A percentile compares a stretch with the other conserved stretches of the same genome.
Evolutionary conservation across 2,329 filamentous ascomycete species (phyloP).

Genomic region (Fusarium sp.): DNA sequence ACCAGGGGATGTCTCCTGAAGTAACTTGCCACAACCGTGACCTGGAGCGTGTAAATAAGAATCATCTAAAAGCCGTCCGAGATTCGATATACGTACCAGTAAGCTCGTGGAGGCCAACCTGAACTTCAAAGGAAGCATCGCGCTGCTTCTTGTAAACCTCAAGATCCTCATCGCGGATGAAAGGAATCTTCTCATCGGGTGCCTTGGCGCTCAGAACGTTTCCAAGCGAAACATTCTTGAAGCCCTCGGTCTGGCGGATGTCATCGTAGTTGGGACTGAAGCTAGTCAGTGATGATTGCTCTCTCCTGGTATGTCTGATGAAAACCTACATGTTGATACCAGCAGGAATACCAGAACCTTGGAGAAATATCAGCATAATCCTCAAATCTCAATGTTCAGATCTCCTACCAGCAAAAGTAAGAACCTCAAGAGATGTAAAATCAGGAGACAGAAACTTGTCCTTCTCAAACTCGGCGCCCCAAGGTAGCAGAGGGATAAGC

Average conservation of each 20-base stretch:
- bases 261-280: slow-evolving; percentile 72
- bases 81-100: slow-evolving; percentile 52
- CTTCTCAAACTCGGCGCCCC: slow-evolving; percentile 90
- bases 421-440: slow-evolving; percentile 92
- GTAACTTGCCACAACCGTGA: slow-evolving; percentile 91
- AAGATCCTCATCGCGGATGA: slow-evolving; percentile 82
- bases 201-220: slow-evolving; percentile 93
- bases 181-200: slow-evolving; percentile 90
- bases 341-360: slow-evolving; percentile 70
- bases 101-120: slow-evolving; percentile 94
- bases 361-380: slow-evolving; percentile 46
- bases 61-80: neutral
- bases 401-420: slow-evolving; percentile 70
- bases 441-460: slow-evolving; percentile 95
- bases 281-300: slow-evolving; percentile 20
- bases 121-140: slow-evolving; percentile 90
- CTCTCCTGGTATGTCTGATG: neutral
- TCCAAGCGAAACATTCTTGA: slow-evolving; percentile 93
- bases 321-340: slow-evolving; percentile 68
- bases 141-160: slow-evolving; percentile 82
- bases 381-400: neutral
- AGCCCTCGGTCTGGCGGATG: slow-evolving; percentile 83
- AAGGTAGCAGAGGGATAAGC: slow-evolving; percentile 90
- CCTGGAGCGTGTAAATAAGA: slow-evolving; percentile 54
- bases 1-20: slow-evolving; percentile 86